These are phyloP conservation scores for Torulaspora delbrueckii DNA, from an alignment of 805 yeast species.

Conservation along the genomic window DNA sequence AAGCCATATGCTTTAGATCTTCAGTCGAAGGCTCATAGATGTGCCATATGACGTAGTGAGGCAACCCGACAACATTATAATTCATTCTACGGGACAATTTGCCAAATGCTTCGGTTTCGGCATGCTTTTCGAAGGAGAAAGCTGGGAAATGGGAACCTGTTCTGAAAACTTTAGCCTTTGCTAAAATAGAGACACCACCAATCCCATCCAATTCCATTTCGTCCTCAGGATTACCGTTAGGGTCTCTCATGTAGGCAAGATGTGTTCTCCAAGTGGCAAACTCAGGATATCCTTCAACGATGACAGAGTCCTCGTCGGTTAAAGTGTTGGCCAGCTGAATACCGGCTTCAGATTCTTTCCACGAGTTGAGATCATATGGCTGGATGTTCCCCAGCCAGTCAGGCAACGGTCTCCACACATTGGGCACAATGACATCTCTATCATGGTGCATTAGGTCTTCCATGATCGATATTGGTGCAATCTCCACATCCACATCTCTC, in stretches of 20 bases:
- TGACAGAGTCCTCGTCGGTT: slow-evolving; percentile 83
- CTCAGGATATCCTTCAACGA: slow-evolving; percentile 96
- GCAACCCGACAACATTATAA: slow-evolving; percentile 78
- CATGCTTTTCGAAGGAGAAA: slow-evolving; percentile 91
- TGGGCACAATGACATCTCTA: slow-evolving; percentile 90
- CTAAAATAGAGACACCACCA: slow-evolving; percentile 92
- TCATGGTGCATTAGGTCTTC: slow-evolving; percentile 92
- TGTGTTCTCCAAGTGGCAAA: slow-evolving; percentile 98
- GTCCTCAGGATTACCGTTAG: slow-evolving; percentile 89
- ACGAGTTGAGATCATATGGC: slow-evolving; percentile 78
- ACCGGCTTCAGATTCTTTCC: slow-evolving; percentile 85
- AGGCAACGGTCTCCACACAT: slow-evolving; percentile 86
- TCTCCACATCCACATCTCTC: slow-evolving; percentile 98
- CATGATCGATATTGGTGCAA: slow-evolving; percentile 73
- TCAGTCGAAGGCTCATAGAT: slow-evolving; percentile 92
- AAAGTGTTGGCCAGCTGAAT: slow-evolving; percentile 66
- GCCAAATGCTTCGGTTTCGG: slow-evolving; percentile 97
- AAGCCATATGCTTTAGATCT: slow-evolving; percentile 81
- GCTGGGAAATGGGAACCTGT: slow-evolving; percentile 95
- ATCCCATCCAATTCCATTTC: slow-evolving; percentile 94
- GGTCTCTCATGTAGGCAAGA: slow-evolving; percentile 89
- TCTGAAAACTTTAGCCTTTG: slow-evolving; percentile 82
- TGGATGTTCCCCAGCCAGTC: slow-evolving; percentile 83
- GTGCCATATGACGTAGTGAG: slow-evolving; percentile 96
- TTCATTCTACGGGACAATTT: slow-evolving; percentile 85